Evolutionary conservation across 2,329 filamentous ascomycete species (phyloP).

Genomic region (Pseudodiploospora longispora): DNA sequence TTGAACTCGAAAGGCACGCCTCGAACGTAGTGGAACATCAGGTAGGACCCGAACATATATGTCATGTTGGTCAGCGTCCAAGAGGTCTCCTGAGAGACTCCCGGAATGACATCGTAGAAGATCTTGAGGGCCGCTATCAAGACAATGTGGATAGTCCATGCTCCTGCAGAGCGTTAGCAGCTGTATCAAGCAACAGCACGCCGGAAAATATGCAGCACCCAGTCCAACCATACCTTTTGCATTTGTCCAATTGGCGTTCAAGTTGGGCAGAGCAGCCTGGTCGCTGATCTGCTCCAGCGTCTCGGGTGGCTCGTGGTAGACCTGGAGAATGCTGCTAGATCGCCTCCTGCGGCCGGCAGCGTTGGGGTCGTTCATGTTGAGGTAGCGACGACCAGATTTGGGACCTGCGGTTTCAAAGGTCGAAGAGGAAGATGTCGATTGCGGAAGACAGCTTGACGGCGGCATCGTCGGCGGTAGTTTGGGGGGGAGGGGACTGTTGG

Average conservation of each 20-base stretch:
- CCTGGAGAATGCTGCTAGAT: slow-evolving; percentile 85
- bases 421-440: slow-evolving; percentile 72
- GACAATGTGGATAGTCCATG: slow-evolving; percentile 96
- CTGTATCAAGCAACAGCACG: background rate
- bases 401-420: slow-evolving; percentile 52
- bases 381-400: slow-evolving; percentile 55
- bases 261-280: slow-evolving; percentile 85
- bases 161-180: slow-evolving; percentile 50
- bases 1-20: slow-evolving; percentile 99
- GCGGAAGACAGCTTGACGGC: slow-evolving; percentile 96
- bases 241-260: slow-evolving; percentile 99
- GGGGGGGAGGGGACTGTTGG: slow-evolving; percentile 7
- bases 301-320: slow-evolving; percentile 95
- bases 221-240: slow-evolving; percentile 67
- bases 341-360: slow-evolving; percentile 74
- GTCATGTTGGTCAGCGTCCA: slow-evolving; percentile 99
- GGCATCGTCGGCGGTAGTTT: slow-evolving; percentile 35
- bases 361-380: slow-evolving; percentile 52
- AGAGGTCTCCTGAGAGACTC: slow-evolving; percentile 93
- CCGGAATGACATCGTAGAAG: slow-evolving; percentile 92
- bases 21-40: slow-evolving; percentile 99
- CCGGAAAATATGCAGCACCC: background rate
- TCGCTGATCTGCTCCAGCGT: slow-evolving; percentile 97
- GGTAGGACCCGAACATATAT: slow-evolving; percentile 97
- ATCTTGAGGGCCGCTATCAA: slow-evolving; percentile 89